Conservation (phyloP, 2,329 filamentous ascomycete genomes). For the Cytospora chrysosperma region DNA sequence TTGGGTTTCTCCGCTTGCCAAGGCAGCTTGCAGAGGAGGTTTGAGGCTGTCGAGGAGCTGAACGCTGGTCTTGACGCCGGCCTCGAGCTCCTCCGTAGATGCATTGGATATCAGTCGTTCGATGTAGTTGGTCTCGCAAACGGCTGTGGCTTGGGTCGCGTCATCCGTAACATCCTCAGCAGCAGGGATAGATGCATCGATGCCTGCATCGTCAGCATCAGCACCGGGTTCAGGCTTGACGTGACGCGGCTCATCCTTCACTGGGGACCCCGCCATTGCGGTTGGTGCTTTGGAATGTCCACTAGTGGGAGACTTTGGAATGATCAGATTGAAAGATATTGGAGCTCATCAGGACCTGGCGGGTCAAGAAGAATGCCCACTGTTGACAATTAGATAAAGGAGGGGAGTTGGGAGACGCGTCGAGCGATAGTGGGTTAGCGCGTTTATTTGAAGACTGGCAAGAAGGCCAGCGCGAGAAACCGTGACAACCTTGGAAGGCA, state of each 20-base stretch:
- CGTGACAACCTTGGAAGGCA: background rate
- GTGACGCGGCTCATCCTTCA: background rate
- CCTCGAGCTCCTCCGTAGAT: conserved; percentile 28
- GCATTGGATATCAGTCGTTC: conserved; percentile 27
- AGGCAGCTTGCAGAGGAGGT: conserved; percentile 21
- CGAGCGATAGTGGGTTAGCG: background rate
- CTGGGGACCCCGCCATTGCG: background rate
- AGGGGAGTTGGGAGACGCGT: background rate
- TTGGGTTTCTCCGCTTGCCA: conserved; percentile 22
- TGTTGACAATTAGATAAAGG: background rate
- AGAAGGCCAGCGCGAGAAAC: background rate
- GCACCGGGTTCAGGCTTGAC: background rate
- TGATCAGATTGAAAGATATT: background rate
- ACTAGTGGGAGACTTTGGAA: background rate
- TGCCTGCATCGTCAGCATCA: background rate
- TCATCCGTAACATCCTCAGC: background rate
- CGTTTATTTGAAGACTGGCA: background rate
- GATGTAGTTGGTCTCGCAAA: conserved; percentile 12
- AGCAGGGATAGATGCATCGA: background rate
- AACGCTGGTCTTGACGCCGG: conserved; percentile 27
- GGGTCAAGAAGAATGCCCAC: background rate
- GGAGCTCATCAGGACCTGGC: background rate
- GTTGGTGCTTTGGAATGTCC: background rate
- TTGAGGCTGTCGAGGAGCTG: conserved; percentile 29
- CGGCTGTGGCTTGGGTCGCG: background rate